phyloP scores from a whole-genome alignment of 345 rosid species.

The Nasturtium officinale region DNA sequence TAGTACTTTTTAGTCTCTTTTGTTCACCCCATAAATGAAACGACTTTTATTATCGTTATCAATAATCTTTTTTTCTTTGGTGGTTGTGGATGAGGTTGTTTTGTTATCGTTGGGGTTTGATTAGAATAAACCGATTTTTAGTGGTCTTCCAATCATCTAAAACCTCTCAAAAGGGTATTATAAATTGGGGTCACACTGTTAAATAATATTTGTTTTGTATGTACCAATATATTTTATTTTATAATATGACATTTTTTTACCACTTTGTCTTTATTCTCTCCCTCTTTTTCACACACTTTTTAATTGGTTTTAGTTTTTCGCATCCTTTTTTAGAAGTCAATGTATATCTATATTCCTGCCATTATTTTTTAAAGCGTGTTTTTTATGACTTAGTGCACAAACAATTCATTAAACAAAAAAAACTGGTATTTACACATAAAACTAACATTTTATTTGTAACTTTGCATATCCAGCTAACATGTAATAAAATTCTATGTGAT shows the following conservation, averaged over 20 bases:
- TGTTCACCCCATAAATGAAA: neutral
- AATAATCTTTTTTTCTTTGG: neutral
- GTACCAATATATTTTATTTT: neutral
- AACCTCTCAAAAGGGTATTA: constrained; percentile 14
- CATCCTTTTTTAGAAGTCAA: constrained; percentile 30
- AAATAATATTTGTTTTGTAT: neutral
- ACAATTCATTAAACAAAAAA: neutral
- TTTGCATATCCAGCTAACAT: neutral
- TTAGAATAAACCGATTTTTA: constrained; percentile 26
- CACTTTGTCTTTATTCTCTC: constrained; percentile 39
- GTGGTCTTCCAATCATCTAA: constrained; percentile 36
- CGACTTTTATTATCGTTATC: constrained; percentile 8
- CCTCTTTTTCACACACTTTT: constrained; percentile 24
- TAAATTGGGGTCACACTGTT: constrained; percentile 5
- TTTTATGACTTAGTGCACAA: neutral
- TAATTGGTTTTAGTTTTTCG: constrained; percentile 29
- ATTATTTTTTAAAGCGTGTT: neutral
- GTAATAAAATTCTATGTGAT: neutral
- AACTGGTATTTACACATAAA: neutral
- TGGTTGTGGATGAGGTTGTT: constrained; percentile 24
- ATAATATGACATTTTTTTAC: constrained; percentile 24
- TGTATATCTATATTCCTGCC: constrained; percentile 29
- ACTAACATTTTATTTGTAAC: neutral
- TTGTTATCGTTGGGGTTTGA: constrained; percentile 12
- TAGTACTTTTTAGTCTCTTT: neutral